Conservation (phyloP, 1,284 basidiomycete species). For the Ceratobasidium sp. region DNA sequence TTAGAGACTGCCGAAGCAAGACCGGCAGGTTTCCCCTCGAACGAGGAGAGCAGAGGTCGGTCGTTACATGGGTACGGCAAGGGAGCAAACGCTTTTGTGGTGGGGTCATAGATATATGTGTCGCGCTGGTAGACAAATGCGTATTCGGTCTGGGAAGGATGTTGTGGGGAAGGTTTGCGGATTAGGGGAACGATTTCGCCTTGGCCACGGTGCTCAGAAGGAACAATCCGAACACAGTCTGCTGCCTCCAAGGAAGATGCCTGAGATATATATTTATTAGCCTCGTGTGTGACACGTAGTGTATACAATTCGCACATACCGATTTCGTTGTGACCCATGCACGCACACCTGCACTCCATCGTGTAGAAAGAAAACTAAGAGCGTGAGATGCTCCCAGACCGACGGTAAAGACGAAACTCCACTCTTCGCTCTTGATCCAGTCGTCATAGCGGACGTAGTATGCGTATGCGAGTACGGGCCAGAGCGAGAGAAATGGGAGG, state of each 20-base stretch:
- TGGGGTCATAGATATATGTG: constrained; percentile 83
- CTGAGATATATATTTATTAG: constrained; percentile 59
- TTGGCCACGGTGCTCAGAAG: constrained; percentile 88
- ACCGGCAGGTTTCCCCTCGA: constrained; percentile 70
- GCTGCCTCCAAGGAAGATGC: constrained; percentile 79
- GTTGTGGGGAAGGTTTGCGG: constrained; percentile 64
- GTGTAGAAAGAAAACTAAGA: constrained; percentile 91
- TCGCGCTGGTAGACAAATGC: constrained; percentile 97
- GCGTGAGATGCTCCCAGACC: constrained; percentile 89
- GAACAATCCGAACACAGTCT: constrained; percentile 86
- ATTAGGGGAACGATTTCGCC: constrained; percentile 90
- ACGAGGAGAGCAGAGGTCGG: constrained; percentile 78
- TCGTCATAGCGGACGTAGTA: constrained; percentile 93
- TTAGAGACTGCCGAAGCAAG: constrained; percentile 56
- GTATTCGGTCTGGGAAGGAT: constrained; percentile 66
- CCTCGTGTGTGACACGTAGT: constrained; percentile 11
- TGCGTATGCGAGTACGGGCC: constrained; percentile 91
- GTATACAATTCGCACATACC: constrained; percentile 59
- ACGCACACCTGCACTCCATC: constrained; percentile 88
- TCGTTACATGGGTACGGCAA: constrained; percentile 92
- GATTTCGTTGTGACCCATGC: constrained; percentile 83
- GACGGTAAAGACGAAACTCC: constrained; percentile 95
- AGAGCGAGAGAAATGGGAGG: constrained; percentile 86
- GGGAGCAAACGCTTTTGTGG: constrained; percentile 78
- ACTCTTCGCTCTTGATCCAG: constrained; percentile 93